Percentiles rank a stretch among this genome's conserved stretches.
These are phyloP conservation scores for Mucor saturninus DNA, from an alignment of 371 early-diverging fungal species.

Conservation along the genomic window DNA sequence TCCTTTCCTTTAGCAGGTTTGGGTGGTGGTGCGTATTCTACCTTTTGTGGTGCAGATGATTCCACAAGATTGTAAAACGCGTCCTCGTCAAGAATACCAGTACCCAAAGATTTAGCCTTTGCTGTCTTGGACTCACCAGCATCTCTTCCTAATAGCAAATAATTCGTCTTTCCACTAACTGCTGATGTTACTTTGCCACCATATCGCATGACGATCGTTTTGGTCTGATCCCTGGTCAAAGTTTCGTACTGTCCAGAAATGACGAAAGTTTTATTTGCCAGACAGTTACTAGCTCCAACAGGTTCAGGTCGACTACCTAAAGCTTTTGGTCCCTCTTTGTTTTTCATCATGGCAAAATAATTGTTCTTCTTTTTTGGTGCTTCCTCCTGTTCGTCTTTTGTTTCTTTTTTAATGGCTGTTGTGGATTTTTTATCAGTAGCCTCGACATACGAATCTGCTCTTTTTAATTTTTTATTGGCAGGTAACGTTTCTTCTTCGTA, in stretches of 20 bases:
- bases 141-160: slow-evolving; percentile 90
- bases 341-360: slow-evolving; percentile 37
- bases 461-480: slow-evolving; percentile 19
- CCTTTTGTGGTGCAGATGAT: slow-evolving; percentile 34
- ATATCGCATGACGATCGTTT: slow-evolving; percentile 87
- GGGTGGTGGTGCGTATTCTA: slow-evolving; percentile 4
- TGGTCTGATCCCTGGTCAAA: slow-evolving; percentile 76
- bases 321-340: slow-evolving; percentile 62
- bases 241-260: slow-evolving; percentile 89
- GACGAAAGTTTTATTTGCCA: slow-evolving; percentile 88
- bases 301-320: slow-evolving; percentile 82
- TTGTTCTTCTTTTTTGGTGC: slow-evolving; percentile 13
- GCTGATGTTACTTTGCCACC: slow-evolving; percentile 89
- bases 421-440: not conserved
- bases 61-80: slow-evolving; percentile 84
- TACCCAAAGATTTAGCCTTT: slow-evolving; percentile 79
- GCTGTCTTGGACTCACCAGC: slow-evolving; percentile 92
- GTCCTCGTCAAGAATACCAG: slow-evolving; percentile 88
- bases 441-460: slow-evolving; percentile 26
- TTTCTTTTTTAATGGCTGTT: not conserved
- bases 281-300: slow-evolving; percentile 78
- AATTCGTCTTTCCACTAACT: slow-evolving; percentile 91
- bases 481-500: slow-evolving; percentile 17
- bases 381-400: slow-evolving; percentile 18
- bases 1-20: slow-evolving; percentile 15